Conservation (phyloP, 2,329 filamentous ascomycete species). For the Penicillium sclerotiorum region DNA sequence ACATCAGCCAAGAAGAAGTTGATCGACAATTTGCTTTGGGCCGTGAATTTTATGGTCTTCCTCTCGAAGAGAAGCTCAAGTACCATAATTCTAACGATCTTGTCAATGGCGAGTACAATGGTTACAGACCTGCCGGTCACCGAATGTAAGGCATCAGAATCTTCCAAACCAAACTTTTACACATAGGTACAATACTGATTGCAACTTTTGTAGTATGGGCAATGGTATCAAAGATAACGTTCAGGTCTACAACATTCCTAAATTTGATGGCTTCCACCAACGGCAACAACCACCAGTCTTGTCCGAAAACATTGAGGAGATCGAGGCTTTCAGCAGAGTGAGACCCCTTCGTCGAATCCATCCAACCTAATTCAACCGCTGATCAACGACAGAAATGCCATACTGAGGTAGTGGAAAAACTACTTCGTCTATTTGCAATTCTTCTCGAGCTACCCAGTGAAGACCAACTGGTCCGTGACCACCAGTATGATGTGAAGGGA, state of each 20-base stretch:
- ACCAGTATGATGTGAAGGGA: slow-evolving; percentile 60
- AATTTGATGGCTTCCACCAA: slow-evolving; percentile 55
- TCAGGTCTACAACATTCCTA: slow-evolving; percentile 63
- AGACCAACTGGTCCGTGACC: slow-evolving; percentile 57
- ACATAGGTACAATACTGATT: background rate
- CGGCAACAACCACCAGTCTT: slow-evolving; percentile 53
- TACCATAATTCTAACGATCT: slow-evolving; percentile 52
- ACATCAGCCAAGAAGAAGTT: slow-evolving; percentile 62
- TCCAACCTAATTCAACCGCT: background rate
- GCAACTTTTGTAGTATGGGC: slow-evolving; percentile 30
- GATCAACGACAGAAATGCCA: slow-evolving; percentile 31
- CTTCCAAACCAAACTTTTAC: no score
- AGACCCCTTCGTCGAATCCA: accelerated
- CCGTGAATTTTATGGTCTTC: slow-evolving; percentile 60
- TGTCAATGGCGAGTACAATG: slow-evolving; percentile 59
- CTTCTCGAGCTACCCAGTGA: slow-evolving; percentile 63
- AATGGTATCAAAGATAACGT: slow-evolving; percentile 57
- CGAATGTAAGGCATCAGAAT: slow-evolving; percentile 31
- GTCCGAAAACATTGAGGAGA: slow-evolving; percentile 54
- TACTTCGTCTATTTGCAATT: slow-evolving; percentile 64
- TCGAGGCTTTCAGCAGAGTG: slow-evolving; percentile 57
- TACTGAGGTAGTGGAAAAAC: slow-evolving; percentile 37
- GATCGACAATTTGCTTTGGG: slow-evolving; percentile 64
- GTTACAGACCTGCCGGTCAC: slow-evolving; percentile 55
- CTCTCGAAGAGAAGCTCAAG: slow-evolving; percentile 61